A percentile compares a stretch with the other conserved stretches of the same genome.
Evolutionary conservation across 2,329 filamentous ascomycete genomes (phyloP).

Genomic region (Huntiella savannae): DNA sequence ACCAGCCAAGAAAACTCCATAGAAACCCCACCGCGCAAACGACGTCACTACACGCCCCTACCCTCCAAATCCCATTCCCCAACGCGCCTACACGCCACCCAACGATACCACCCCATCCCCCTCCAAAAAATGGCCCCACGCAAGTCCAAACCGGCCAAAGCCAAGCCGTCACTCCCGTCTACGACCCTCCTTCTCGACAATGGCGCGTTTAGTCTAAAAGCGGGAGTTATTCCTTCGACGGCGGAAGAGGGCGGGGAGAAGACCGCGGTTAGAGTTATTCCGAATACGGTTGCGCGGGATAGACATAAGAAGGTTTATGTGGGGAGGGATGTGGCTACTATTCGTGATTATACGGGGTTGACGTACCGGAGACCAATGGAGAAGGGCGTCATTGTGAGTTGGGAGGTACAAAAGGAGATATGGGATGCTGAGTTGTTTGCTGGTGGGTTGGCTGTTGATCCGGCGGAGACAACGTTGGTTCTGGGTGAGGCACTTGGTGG

Average conservation of each 20-base stretch:
- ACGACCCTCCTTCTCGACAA: slow-evolving; percentile 82
- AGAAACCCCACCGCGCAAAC: not conserved
- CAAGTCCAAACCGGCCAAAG: slow-evolving; percentile 29
- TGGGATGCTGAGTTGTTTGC: slow-evolving; percentile 84
- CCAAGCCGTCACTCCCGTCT: slow-evolving; percentile 31
- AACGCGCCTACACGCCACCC: too few species aligned
- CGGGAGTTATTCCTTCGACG: slow-evolving; percentile 45
- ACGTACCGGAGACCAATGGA: slow-evolving; percentile 77
- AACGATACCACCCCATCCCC: not conserved
- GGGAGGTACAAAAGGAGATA: slow-evolving; percentile 88
- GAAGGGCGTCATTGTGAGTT: slow-evolving; percentile 87
- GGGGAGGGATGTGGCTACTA: slow-evolving; percentile 56
- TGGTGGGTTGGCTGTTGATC: slow-evolving; percentile 49
- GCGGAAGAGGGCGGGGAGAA: slow-evolving; percentile 16
- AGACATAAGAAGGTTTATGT: slow-evolving; percentile 64
- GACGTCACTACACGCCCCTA: too few species aligned
- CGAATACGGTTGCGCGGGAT: slow-evolving; percentile 76
- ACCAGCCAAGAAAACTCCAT: not conserved
- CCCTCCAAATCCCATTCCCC: too few species aligned
- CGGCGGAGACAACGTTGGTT: slow-evolving; percentile 63
- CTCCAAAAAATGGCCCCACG: slow-evolving; percentile 23
- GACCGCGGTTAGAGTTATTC: slow-evolving; percentile 40
- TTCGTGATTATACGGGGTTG: slow-evolving; percentile 77
- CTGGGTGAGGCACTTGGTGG: slow-evolving; percentile 75
- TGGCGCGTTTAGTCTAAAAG: slow-evolving; percentile 80